Evolutionary conservation across 2,329 filamentous ascomycete genomes (phyloP), one percentile per base, ranked within the genome.

Genomic region (Balansia obtecta): DNA sequence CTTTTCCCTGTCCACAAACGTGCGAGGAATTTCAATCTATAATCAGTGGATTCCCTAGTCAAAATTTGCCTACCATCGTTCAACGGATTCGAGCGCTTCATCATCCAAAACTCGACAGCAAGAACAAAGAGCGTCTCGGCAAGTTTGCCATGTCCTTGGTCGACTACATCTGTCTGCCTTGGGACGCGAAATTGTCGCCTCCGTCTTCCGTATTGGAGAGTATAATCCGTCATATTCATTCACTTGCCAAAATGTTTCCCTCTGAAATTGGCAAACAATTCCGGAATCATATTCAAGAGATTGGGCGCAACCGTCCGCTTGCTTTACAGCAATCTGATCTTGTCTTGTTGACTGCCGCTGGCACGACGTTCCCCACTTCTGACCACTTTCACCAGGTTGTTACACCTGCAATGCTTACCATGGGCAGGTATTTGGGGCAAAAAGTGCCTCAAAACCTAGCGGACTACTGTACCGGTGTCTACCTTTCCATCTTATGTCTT

Each of bases 361-460:
- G 84, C 40, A 82, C 82, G 2, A 86, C 94, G 49, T 98, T 95
- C 61, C 90, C 93, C 4, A 95, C 93, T 0, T 96, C 90, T 0
- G 93, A 98, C 67, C 90, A 97, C 68, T 98, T 97, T 67, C 93
- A 98, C 61, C 85, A 93, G 59, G 88, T 97, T 37, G 85, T 88
- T 40, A 98, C 93, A 1, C 93, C 93, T 2, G 86, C 91, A 0
- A 85, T 88, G 67, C 79, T 96, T 5, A 78, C 83, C n/a, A 87
- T 97, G 66, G 79, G 79, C 12, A 81, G 88, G 50, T 96, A 86
- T 67, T 75, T 98, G 27, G 88, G 85, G 1, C 82, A 95, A 58
- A 88, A 82, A 50, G 74, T 83, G 0, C 82, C 88, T 0, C 73
- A 79, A 42, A 73, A 70, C 8, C 66, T 88, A 4, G 69, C 75